Conservation (phyloP, 176 grass and related monocot species). For the Poa annua region DNA sequence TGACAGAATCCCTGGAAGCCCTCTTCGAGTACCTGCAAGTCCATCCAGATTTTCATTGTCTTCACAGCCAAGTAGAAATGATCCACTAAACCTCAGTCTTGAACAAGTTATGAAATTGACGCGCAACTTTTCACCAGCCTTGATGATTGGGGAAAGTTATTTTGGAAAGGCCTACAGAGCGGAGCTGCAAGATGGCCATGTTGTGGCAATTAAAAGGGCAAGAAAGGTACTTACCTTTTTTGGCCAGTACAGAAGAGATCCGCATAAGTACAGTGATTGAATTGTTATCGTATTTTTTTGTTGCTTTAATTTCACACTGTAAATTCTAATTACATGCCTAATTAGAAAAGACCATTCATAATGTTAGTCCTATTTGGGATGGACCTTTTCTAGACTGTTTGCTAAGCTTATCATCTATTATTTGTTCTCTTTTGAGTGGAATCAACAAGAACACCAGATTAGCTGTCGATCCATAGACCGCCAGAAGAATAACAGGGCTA, state of each 20-base stretch:
- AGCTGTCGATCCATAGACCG: constrained; percentile 8
- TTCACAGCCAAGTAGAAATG: constrained; percentile 62
- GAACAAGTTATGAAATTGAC: constrained; percentile 81
- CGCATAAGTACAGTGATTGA: neutral
- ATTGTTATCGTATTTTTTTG: neutral
- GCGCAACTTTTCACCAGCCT: constrained; percentile 71
- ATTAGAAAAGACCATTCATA: neutral
- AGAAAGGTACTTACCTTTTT: constrained; percentile 67
- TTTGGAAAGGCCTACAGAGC: constrained; percentile 91
- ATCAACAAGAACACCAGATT: constrained; percentile 18
- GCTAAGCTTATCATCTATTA: neutral
- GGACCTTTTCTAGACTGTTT: neutral
- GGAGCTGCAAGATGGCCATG: constrained; percentile 56
- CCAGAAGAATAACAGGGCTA: neutral
- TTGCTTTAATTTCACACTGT: neutral
- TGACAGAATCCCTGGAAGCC: constrained; percentile 65
- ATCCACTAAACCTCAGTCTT: constrained; percentile 73
- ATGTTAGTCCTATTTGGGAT: constrained; percentile 9
- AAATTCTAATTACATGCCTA: neutral
- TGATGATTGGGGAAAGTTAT: constrained; percentile 76
- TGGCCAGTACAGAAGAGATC: neutral
- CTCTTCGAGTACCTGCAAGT: constrained; percentile 69
- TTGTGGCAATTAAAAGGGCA: constrained; percentile 86
- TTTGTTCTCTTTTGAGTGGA: constrained; percentile 28
- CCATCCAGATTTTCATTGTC: constrained; percentile 89